phyloP scores from a whole-genome alignment of 2,329 filamentous ascomycete genomes.

The Aurifilum marmelostoma region DNA sequence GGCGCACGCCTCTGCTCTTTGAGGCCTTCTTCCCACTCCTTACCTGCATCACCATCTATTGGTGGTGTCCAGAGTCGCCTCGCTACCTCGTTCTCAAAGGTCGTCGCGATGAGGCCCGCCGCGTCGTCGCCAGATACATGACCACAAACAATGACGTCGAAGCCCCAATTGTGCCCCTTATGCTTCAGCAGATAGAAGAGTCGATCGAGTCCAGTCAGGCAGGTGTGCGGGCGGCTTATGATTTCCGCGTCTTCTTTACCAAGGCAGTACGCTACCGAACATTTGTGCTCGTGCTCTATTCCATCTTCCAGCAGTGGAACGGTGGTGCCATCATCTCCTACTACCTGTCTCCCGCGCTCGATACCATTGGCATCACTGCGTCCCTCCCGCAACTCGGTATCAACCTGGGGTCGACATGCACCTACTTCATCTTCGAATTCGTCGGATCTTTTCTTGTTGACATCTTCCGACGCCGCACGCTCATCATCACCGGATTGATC shows the following conservation, averaged over 20 bases:
- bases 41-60: slow-evolving; percentile 48
- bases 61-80: slow-evolving; percentile 41
- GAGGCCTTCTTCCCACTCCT: slow-evolving; percentile 52
- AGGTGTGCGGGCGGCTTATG: slow-evolving; percentile 45
- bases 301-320: slow-evolving; percentile 51
- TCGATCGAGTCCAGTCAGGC: slow-evolving; percentile 44
- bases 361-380: slow-evolving; percentile 46
- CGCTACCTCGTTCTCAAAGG: slow-evolving; percentile 42
- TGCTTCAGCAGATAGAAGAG: slow-evolving; percentile 48
- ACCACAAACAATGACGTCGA: slow-evolving; percentile 45
- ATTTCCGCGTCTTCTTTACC: slow-evolving; percentile 51
- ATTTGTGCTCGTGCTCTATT: slow-evolving; percentile 49
- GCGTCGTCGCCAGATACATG: slow-evolving; percentile 45
- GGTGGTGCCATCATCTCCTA: slow-evolving; percentile 49
- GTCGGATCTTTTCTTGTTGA: slow-evolving; percentile 48
- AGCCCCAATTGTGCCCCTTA: slow-evolving; percentile 46
- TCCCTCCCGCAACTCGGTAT: slow-evolving; percentile 46
- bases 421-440: slow-evolving; percentile 50
- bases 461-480: slow-evolving; percentile 45
- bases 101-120: slow-evolving; percentile 38
- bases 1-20: slow-evolving; percentile 47
- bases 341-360: slow-evolving; percentile 45
- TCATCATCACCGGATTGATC: slow-evolving; percentile 48
- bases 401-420: slow-evolving; percentile 46
- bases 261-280: slow-evolving; percentile 47